Conservation (phyloP, 805 yeast genomes). For the Candida verbasci region DNA sequence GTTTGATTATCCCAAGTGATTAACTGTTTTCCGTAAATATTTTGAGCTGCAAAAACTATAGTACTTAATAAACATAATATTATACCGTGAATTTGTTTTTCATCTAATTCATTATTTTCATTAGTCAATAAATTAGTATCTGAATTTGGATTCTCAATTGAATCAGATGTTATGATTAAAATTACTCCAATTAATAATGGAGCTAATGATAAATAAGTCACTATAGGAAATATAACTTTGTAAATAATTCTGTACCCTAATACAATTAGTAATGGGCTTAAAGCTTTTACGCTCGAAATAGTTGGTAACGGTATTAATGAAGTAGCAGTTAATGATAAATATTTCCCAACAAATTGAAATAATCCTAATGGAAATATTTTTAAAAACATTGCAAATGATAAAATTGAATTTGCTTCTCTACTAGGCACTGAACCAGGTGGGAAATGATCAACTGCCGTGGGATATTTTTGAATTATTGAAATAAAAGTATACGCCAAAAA, state of each 20-base stretch:
- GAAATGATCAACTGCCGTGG: conserved; percentile 31
- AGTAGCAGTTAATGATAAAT: conserved; percentile 60
- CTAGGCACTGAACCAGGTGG: conserved; percentile 56
- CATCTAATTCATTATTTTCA: conserved; percentile 13
- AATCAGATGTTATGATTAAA: conserved; percentile 38
- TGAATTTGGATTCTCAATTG: conserved; percentile 9
- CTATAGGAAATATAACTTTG: conserved; percentile 44
- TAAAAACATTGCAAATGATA: conserved; percentile 31
- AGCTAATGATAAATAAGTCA: conserved; percentile 48
- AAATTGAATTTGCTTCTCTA: conserved; percentile 14
- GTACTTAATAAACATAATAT: conserved; percentile 64
- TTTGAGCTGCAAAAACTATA: conserved; percentile 76
- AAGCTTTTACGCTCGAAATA: conserved; percentile 64
- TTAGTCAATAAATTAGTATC: conserved; percentile 8
- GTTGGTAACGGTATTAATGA: conserved; percentile 64
- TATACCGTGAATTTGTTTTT: conserved; percentile 53
- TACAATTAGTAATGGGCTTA: conserved; percentile 61
- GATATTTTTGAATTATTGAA: conserved; percentile 24
- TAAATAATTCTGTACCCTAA: conserved; percentile 50
- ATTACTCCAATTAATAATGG: conserved; percentile 54
- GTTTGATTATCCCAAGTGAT: conserved; percentile 47
- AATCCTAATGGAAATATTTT: conserved; percentile 59
- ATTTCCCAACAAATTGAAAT: conserved; percentile 63
- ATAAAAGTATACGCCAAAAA: conserved; percentile 38
- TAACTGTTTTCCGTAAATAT: conserved; percentile 80